A percentile compares a stretch with the other conserved stretches of the same genome.
phyloP scores from a whole-genome alignment of 768 basidiomycete genomes.

The Candolleomyces eurysporus region DNA sequence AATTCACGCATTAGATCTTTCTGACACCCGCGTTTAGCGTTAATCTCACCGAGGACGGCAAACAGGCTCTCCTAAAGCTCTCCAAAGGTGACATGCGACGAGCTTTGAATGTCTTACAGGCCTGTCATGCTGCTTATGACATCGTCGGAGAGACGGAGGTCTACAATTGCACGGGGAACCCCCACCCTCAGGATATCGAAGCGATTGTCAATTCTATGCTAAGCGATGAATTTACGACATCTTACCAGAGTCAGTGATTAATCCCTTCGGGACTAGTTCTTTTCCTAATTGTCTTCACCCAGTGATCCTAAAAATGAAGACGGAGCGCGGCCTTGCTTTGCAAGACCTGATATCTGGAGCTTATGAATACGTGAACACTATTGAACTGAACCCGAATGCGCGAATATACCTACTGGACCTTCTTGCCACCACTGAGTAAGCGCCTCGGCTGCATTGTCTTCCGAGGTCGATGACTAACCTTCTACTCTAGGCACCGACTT shows the following conservation, averaged over 20 bases:
- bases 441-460: constrained; percentile 11
- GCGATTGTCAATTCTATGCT: constrained; percentile 94
- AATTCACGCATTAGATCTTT: not conserved
- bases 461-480: not conserved
- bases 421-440: constrained; percentile 93
- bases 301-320: constrained; percentile 89
- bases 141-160: constrained; percentile 84
- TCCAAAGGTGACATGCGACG: constrained; percentile 97
- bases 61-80: constrained; percentile 87
- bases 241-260: constrained; percentile 65
- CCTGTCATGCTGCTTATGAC: constrained; percentile 97
- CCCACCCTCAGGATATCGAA: constrained; percentile 93
- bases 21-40: constrained; percentile 49
- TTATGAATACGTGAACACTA: constrained; percentile 84
- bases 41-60: constrained; percentile 82
- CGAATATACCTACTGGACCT: constrained; percentile 90
- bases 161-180: constrained; percentile 96
- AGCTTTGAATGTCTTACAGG: constrained; percentile 94
- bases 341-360: constrained; percentile 92
- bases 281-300: not conserved
- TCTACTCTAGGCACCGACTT: constrained; percentile 68
- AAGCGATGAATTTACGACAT: constrained; percentile 90
- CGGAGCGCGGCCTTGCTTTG: constrained; percentile 88
- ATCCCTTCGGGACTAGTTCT: not conserved
- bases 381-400: constrained; percentile 85